Conservation (phyloP, 768 basidiomycete species). For the Boletus edulis region DNA sequence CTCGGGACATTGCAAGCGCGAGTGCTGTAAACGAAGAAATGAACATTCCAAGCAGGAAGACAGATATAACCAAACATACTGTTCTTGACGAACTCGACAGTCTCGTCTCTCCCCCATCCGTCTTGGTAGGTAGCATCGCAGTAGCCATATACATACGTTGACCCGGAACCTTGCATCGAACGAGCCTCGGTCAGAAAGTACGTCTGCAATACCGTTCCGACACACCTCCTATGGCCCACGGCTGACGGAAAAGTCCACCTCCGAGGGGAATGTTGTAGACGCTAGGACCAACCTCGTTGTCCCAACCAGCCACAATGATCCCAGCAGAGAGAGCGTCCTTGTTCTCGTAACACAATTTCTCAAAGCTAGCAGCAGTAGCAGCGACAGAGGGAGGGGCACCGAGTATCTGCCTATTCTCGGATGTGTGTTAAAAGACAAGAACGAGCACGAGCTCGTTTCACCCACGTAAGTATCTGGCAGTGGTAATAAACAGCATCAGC, state of each 20-base stretch:
- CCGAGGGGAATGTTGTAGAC: slow-evolving; percentile 98
- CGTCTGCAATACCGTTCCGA: background rate
- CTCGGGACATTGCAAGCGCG: slow-evolving; percentile 93
- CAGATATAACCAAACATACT: slow-evolving; percentile 53
- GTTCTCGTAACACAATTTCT: slow-evolving; percentile 88
- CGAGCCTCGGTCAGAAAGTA: background rate
- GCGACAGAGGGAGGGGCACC: slow-evolving; percentile 76
- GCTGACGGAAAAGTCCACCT: slow-evolving; percentile 94
- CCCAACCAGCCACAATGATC: slow-evolving; percentile 99
- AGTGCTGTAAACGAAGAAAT: slow-evolving; percentile 55
- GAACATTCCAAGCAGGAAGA: background rate
- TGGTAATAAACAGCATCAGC: slow-evolving; percentile 88
- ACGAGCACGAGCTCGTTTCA: slow-evolving; percentile 5
- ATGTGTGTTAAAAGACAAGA: background rate
- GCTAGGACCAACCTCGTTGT: slow-evolving; percentile 83
- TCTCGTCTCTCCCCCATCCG: slow-evolving; percentile 87
- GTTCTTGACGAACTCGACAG: slow-evolving; percentile 92
- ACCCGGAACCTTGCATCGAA: slow-evolving; percentile 71
- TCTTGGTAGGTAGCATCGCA: slow-evolving; percentile 98
- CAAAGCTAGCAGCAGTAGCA: slow-evolving; percentile 79
- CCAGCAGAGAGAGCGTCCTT: slow-evolving; percentile 88
- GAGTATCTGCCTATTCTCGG: slow-evolving; percentile 45
- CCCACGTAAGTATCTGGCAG: slow-evolving; percentile 73
- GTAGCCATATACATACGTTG: slow-evolving; percentile 98
- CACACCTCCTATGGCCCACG: slow-evolving; percentile 97